Conservation (phyloP, 2,329 filamentous ascomycete species). For the Graphiopsis chlorocephala region DNA sequence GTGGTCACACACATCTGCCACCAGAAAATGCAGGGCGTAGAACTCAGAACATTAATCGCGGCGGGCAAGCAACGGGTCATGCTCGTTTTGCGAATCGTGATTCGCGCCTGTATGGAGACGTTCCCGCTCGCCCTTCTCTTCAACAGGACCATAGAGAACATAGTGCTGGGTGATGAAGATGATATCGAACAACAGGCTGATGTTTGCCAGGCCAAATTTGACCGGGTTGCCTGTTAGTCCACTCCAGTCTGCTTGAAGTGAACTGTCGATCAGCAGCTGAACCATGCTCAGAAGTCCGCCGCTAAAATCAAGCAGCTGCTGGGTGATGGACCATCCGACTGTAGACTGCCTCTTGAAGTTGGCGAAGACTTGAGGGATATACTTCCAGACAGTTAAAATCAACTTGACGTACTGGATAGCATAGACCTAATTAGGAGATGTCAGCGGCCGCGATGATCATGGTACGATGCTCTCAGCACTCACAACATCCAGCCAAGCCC, state of each 20-base stretch:
- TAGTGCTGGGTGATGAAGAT: constrained; percentile 91
- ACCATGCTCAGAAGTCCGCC: constrained; percentile 78
- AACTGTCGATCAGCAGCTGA: constrained; percentile 83
- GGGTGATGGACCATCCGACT: constrained; percentile 78
- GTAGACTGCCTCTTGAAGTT: constrained; percentile 87
- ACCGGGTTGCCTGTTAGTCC: constrained; percentile 88
- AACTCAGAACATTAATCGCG: not conserved
- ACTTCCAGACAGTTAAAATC: constrained; percentile 84
- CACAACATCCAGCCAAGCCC: constrained; percentile 66
- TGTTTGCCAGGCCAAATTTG: constrained; percentile 82
- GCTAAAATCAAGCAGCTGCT: constrained; percentile 78
- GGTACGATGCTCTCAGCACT: constrained; percentile 21
- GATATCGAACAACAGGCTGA: constrained; percentile 80
- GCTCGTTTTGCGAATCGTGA: not conserved
- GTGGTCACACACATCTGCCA: not conserved
- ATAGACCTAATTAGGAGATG: constrained; percentile 49
- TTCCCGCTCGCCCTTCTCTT: constrained; percentile 17
- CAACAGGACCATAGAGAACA: constrained; percentile 60
- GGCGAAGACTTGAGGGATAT: constrained; percentile 78
- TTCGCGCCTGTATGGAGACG: not conserved
- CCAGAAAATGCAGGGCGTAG: not conserved
- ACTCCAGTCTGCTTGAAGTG: constrained; percentile 80
- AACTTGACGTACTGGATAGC: constrained; percentile 86
- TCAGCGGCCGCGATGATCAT: not conserved
- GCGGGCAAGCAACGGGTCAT: constrained; percentile 4